Evolutionary conservation across 1,284 basidiomycete genomes (phyloP), one percentile per base, ranked within the genome.

Genomic region (Paramarasmius palmivorus): DNA sequence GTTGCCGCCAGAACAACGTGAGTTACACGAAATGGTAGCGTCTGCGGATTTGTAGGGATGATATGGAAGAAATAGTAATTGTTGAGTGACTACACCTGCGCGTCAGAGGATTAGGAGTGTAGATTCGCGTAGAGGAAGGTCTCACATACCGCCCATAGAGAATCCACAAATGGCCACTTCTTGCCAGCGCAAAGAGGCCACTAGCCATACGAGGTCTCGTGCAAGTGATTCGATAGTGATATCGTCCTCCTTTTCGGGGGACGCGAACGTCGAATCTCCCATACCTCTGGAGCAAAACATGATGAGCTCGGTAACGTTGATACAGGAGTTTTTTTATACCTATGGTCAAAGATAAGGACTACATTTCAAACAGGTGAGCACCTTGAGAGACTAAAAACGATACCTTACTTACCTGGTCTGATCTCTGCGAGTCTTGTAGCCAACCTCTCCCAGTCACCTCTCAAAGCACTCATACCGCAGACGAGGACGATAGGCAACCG

Each of bases 361-460:
- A 25, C 4, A 25, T n/a, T 15, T 35, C n/a, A 12, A 40, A 4
- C 35, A 41, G 2, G 45, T 15, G 3, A 36, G 34, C 41, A 14
- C 14, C 17, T 22, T 17, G 23, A 17, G 19, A 35, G 20, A 19
- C 17, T 3, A 10, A 14, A 32, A 12, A 10, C 8, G 3, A 39
- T 23, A 22, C n/a, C 15, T 12, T 5, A 57, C 60, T 51, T 50
- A 68, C 68, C 65, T 25, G 65, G 64, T n/a, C 68, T 61, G 9
- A 56, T 58, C 42, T 53, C 36, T 40, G 63, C 59, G 3, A 70
- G 59, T 29, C 58, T 54, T 0, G 38, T 47, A n/a, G 61, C 56
- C 26, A 71, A 54, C 32, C 68, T 57, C 29, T 66, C 62, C 65
- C 68, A 71, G 56, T 71, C 69, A n/a, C 59, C 58, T 49, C 67